Percentiles rank a stretch among this genome's conserved stretches.
Conservation (phyloP, 306 rosid genomes). For the Glycyrrhiza uralensis region DNA sequence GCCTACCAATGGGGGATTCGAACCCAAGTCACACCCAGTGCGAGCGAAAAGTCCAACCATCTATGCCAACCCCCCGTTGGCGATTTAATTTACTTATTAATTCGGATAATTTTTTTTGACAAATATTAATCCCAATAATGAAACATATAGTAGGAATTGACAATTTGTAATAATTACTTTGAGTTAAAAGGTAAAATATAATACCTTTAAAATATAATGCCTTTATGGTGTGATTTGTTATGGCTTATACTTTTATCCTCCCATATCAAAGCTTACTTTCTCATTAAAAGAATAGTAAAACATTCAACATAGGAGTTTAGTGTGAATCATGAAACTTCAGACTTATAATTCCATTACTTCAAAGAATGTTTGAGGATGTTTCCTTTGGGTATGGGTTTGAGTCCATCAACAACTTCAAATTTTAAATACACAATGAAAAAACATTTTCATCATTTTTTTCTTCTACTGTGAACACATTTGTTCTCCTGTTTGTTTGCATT, state of each 20-base stretch:
- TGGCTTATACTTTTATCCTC: not conserved
- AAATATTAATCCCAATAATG: too few species aligned
- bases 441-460: slow-evolving; percentile 41
- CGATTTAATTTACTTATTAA: too few species aligned
- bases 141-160: too few species aligned
- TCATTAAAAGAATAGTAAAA: not conserved
- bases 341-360: slow-evolving; percentile 14
- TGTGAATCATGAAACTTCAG: not conserved
- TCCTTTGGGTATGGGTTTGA: slow-evolving; percentile 19
- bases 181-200: too few species aligned
- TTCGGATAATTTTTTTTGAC: too few species aligned
- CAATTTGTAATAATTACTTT: too few species aligned
- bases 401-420: slow-evolving; percentile 29
- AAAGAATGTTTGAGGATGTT: slow-evolving; percentile 19
- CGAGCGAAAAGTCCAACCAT: too few species aligned
- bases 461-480: slow-evolving; percentile 51
- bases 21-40: too few species aligned
- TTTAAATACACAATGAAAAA: slow-evolving; percentile 2
- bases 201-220: too few species aligned
- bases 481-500: slow-evolving; percentile 52
- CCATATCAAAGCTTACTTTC: too few species aligned
- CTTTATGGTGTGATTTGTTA: not conserved
- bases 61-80: too few species aligned
- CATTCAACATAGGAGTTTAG: not conserved
- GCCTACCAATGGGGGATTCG: too few species aligned